Percentiles rank a stretch among this genome's conserved stretches.
These are phyloP conservation scores for Eucalyptus marginata DNA, from an alignment of 345 rosid species.

Conservation along the genomic window DNA sequence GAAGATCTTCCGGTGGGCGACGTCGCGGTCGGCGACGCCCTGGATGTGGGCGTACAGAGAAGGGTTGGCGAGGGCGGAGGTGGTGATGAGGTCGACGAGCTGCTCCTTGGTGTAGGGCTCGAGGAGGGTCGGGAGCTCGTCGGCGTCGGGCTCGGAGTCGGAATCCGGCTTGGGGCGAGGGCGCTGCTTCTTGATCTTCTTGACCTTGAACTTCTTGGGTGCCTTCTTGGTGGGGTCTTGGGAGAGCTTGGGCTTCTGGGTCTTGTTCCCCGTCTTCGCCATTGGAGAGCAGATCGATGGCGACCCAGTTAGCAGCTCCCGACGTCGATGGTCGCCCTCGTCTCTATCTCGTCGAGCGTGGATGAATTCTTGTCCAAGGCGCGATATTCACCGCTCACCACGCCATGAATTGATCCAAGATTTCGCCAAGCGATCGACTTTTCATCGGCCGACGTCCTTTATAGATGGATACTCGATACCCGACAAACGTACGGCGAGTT, in stretches of 20 bases:
- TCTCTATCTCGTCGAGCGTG: background rate
- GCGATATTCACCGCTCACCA: background rate
- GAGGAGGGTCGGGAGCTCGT: constrained; percentile 33
- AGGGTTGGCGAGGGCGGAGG: constrained; percentile 26
- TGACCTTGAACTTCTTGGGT: constrained; percentile 14
- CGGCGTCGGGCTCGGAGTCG: constrained; percentile 13
- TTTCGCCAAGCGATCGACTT: background rate
- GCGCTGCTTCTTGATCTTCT: background rate
- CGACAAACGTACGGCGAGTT: background rate
- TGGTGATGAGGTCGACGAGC: constrained; percentile 49
- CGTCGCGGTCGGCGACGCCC: constrained; percentile 46
- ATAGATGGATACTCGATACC: background rate
- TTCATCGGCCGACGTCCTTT: background rate
- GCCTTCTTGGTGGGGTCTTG: constrained; percentile 3
- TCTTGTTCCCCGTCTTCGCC: background rate
- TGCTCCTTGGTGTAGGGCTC: constrained; percentile 54
- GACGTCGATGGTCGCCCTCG: background rate
- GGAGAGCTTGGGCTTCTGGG: background rate
- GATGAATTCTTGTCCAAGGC: background rate
- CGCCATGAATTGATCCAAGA: background rate
- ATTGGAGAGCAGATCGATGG: background rate
- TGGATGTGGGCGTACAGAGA: constrained; percentile 37
- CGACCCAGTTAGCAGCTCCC: background rate
- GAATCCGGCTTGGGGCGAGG: background rate
- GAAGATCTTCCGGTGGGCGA: constrained; percentile 68